These are phyloP conservation scores for Acanthamoeba castellanii DNA, from an alignment of 208 protist species.

Conservation along the genomic window DNA sequence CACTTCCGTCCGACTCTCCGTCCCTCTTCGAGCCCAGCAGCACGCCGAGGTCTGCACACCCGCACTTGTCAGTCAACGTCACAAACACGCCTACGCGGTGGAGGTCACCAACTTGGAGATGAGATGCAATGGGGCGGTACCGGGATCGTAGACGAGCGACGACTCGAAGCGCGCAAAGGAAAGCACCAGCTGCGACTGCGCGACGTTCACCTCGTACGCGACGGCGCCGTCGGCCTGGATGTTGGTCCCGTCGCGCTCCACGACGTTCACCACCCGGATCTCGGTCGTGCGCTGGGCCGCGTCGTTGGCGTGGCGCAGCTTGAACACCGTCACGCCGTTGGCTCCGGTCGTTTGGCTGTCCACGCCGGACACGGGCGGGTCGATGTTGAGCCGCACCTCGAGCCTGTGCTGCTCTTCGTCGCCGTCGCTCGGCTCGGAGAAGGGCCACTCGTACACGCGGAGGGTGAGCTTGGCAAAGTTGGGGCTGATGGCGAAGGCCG, in stretches of 20 bases:
- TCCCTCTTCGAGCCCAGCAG: neutral
- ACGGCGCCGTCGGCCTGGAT: neutral
- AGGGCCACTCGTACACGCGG: neutral
- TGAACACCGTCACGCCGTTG: neutral
- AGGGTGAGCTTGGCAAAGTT: constrained; percentile 2
- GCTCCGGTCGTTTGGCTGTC: neutral
- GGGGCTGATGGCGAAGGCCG: constrained; percentile 4
- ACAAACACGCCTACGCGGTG: too few species aligned
- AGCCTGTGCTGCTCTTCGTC: neutral
- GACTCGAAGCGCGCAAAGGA: neutral
- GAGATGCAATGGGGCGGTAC: too few species aligned
- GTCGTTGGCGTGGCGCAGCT: neutral
- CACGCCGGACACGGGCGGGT: neutral
- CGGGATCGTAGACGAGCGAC: neutral
- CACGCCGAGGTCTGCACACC: neutral
- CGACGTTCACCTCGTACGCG: neutral
- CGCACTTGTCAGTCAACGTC: neutral
- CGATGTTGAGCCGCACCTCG: constrained; percentile 5
- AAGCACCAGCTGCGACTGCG: neutral
- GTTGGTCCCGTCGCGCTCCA: neutral
- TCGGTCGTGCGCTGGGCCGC: neutral
- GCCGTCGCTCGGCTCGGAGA: neutral
- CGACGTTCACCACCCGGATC: neutral
- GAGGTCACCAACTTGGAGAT: too few species aligned
- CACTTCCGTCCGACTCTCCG: neutral